Evolutionary conservation across 345 rosid species (phyloP), one percentile per base, ranked within the genome.

Genomic region (Adansonia digitata): DNA sequence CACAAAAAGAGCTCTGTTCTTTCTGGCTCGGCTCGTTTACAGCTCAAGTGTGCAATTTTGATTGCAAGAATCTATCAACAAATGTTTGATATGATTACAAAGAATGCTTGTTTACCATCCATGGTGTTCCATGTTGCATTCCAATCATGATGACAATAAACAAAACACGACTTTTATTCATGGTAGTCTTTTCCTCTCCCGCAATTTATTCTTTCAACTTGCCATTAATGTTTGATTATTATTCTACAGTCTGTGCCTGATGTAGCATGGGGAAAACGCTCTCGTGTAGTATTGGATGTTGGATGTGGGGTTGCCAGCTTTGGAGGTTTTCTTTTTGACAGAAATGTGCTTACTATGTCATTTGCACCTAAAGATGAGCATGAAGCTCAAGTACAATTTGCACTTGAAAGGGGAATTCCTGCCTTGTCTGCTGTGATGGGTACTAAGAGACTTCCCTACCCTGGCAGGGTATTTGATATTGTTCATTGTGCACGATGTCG

Each of bases 221-320:
- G 13, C 1, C 10, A 39, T 60, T 60, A 37, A 7, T 60, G 18
- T 60, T 60, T 34, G 66, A 17, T 61, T 61, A 31, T 70, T 71
- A 45, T 71, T 55, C 20, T 89, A 77, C 89, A 94, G 98, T 85
- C 97, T 81, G 91, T 91, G 68, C 84, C 88, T 77, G 96, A 77
- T 65, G 79, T 95, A 71, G 88, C 88, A 29, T 95, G 98, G 98
- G 97, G 98, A 76, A 92, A 86, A 72, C 88, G 79, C 29, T 75
- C 98, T 56, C 94, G 98, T 22, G 97, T 96, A 57, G 55, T 92
- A 60, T 85, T 96, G 86, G 98, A 96, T 78, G 97, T 96, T 80
- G 99, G 99, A 80, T 96, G 98, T 81, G 99, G 99, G 65, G 99
- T 93, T 82, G 98, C 99, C 74, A 93, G 98, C 79, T 92, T 96